Percentiles rank a stretch among this genome's conserved stretches.
Evolutionary conservation across 1,139 yeast genomes (phyloP).

Genomic region (Debaryomyces robertsiae): DNA sequence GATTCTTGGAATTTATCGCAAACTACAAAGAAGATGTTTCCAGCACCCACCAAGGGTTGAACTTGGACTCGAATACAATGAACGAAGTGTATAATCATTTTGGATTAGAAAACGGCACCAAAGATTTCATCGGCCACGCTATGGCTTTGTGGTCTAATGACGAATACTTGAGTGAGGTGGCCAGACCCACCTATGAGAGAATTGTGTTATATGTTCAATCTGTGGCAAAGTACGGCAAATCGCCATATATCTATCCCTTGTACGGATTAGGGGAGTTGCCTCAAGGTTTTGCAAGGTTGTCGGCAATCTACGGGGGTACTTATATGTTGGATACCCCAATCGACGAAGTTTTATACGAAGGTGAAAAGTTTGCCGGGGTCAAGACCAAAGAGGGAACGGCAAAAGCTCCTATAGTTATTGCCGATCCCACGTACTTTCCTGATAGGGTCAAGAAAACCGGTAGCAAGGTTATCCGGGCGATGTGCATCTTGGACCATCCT

Average conservation of each 20-base stretch:
- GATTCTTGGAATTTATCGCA: constrained; percentile 85
- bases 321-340: constrained; percentile 97
- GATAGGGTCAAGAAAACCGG: constrained; percentile 85
- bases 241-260: constrained; percentile 94
- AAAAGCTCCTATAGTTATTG: constrained; percentile 90
- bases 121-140: constrained; percentile 96
- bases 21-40: constrained; percentile 77
- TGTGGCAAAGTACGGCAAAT: constrained; percentile 92
- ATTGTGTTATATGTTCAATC: constrained; percentile 83
- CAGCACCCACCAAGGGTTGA: constrained; percentile 82
- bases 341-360: constrained; percentile 79
- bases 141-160: constrained; percentile 98
- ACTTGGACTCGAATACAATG: constrained; percentile 88
- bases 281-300: constrained; percentile 95
- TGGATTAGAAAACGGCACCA: constrained; percentile 90
- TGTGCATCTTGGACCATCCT: constrained; percentile 90
- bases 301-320: constrained; percentile 98
- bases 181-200: constrained; percentile 89
- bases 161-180: constrained; percentile 84
- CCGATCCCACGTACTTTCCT: constrained; percentile 98
- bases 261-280: constrained; percentile 98
- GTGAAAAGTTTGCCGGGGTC: constrained; percentile 78
- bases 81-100: constrained; percentile 86
- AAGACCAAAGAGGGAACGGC: constrained; percentile 90
- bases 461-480: constrained; percentile 87